Conservation (phyloP, 768 basidiomycete species). For the Leccinum olivaceopallidum region DNA sequence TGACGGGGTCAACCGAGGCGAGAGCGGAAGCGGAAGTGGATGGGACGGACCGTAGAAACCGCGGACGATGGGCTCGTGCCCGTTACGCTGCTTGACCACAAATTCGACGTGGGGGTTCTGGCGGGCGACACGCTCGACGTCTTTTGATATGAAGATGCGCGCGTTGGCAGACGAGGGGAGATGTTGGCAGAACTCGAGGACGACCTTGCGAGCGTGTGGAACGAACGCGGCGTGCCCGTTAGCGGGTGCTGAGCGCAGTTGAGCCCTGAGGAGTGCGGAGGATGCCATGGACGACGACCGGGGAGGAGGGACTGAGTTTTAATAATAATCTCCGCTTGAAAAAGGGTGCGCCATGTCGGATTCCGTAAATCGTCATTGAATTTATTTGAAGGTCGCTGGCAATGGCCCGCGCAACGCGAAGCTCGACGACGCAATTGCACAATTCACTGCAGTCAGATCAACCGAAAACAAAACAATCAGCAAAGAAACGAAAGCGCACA, state of each 20-base stretch:
- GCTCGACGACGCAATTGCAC: constrained; percentile 48
- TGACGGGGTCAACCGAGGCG: constrained; percentile 15
- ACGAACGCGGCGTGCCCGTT: constrained; percentile 77
- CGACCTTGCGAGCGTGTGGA: constrained; percentile 80
- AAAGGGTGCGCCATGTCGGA: constrained; percentile 7
- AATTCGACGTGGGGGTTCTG: constrained; percentile 83
- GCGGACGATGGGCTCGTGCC: constrained; percentile 76
- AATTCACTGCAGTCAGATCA: constrained; percentile 35
- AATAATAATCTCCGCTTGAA: constrained; percentile 19
- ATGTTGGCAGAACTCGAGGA: constrained; percentile 86
- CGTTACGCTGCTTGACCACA: constrained; percentile 73
- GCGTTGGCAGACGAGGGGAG: constrained; percentile 76
- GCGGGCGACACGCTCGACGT: constrained; percentile 64
- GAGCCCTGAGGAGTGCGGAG: constrained; percentile 44
- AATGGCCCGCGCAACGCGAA: constrained; percentile 77
- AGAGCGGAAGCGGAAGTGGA: not conserved
- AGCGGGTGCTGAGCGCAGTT: constrained; percentile 57
- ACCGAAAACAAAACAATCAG: constrained; percentile 29
- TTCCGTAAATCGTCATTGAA: constrained; percentile 29
- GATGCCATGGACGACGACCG: constrained; percentile 30
- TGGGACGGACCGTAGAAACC: constrained; percentile 71
- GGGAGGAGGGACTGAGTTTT: constrained; percentile 25
- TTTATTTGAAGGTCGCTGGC: constrained; percentile 6
- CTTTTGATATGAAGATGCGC: constrained; percentile 65
- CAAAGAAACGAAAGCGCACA: constrained; percentile 71